Evolutionary conservation across 257 asterid genomes (phyloP), one percentile per base, ranked within the genome.

Genomic region (Asclepias syriaca): DNA sequence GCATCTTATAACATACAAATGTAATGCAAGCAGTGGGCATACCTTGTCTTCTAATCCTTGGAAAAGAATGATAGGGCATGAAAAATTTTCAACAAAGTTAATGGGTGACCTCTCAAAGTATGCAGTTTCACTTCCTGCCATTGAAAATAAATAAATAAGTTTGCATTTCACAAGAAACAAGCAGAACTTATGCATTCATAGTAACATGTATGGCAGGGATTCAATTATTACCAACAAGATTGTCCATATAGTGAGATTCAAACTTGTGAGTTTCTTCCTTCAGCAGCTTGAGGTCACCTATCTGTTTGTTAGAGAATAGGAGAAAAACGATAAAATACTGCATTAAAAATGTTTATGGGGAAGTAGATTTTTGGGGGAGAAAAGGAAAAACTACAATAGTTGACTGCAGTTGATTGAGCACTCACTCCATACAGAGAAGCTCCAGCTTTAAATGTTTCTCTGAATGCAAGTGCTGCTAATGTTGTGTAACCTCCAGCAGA

Each of bases 401-500:
- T 32, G 59, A 65, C 45, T 43, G 45, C 32, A 39, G 10, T 34
- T 51, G 71, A 58, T 21, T 27, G 81, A 83, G 79, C 72, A 91
- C 98, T 84, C 78, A 94, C 97, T 43, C 99, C 99, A 82, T 91
- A 94, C 81, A 94, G 77, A 58, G 99, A 94, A 73, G 96, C 87
- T 64, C 97, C 97, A 61, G 99, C 99, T 84, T 85, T 91, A 76
- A 94, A 94, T 21, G 79, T 81, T 72, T 91, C 87, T 71, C 84
- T 83, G 82, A 94, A 94, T 71, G 98, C 99, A 78, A 91, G 97
- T 46, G 97, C 93, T 46, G 97, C 99, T 63, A 94, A 77, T 75
- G 99, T 91, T 68, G 99, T 94, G 86, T 88, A 94, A 51, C 99
- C 99, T 75, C 99, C 99, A 65, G 99, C 99, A 79, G 99, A 94